Percentiles rank a stretch among this genome's conserved stretches.
Evolutionary conservation across 371 early-diverging fungal genomes (phyloP).

Genomic region (Nosema granulosis): DNA sequence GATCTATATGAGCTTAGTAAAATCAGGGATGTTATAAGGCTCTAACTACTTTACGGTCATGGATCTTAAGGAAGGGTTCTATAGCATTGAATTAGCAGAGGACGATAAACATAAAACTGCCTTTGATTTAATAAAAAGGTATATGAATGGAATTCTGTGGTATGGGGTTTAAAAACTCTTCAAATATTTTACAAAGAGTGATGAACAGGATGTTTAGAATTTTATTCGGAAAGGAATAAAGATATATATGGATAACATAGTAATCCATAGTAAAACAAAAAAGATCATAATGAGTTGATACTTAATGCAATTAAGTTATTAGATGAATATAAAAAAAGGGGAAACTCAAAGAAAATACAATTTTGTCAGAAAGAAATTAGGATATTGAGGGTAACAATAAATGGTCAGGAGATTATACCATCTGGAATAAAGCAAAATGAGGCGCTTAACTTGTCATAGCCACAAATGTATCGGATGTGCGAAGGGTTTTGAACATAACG

Average conservation of each 20-base stretch:
- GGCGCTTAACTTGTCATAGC: conserved; percentile 2
- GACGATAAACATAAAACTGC: conserved; percentile 48
- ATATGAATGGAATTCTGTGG: conserved; percentile 48
- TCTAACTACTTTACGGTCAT: conserved; percentile 32
- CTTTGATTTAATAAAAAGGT: conserved; percentile 18
- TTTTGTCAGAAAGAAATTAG: conserved; percentile 16
- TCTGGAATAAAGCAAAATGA: conserved; percentile 22
- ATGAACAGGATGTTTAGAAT: conserved; percentile 50
- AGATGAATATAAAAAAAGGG: conserved; percentile 7
- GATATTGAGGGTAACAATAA: conserved; percentile 33
- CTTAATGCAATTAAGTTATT: conserved; percentile 22
- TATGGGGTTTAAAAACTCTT: conserved; percentile 49
- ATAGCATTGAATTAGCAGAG: conserved; percentile 34
- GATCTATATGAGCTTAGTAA: conserved; percentile 18
- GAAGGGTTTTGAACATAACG: conserved; percentile 5
- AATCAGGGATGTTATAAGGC: conserved; percentile 21
- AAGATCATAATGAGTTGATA: conserved; percentile 35
- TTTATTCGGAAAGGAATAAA: conserved; percentile 1
- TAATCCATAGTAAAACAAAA: conserved; percentile 22
- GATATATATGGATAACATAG: conserved; percentile 45
- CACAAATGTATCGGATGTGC: not conserved
- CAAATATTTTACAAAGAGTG: conserved; percentile 50
- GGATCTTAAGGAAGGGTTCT: conserved; percentile 53
- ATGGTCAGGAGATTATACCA: conserved; percentile 4
- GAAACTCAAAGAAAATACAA: conserved; percentile 42